Base-by-base conservation (phyloP, 139 green algal genomes). In the Astrephomene gubernaculifera region DNA sequence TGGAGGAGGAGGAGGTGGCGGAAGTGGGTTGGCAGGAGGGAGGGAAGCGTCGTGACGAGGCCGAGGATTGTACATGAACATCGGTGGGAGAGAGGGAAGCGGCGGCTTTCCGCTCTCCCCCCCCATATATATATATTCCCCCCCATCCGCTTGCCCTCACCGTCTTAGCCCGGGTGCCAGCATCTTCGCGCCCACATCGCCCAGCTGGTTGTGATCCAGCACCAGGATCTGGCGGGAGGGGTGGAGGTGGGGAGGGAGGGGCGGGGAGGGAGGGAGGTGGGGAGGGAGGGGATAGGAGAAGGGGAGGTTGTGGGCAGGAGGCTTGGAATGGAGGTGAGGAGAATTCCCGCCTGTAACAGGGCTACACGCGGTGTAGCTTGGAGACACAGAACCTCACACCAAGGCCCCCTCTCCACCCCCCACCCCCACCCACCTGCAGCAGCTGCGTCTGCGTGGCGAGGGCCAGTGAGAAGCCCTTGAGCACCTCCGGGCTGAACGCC, bases 171-270 rank as follows among this genome's bases (percentile, higher is more conserved):
- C 84, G 1, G 87, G 22, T 4, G 76, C 79, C 45, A 92, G 75
- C 6, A 79, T 64, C 31, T 61, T 52, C 0, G 64, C 65, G 33
- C 89, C 89, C 39, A 71, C 2, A 38, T 92, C 81, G 0, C 89
- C 89, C 52, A 92, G 64, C 31, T 89, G 71, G 63, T 92, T 92
- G 81, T 92, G 89, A 63, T 92, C 89, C 31, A 92, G 76, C 1
- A 84, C 74, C 35, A 92, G 73, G 2, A 89, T 35, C 83, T 88
- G 57, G 19, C 24, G 8, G 19, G 21, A 81, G 8, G 49, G 49
- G 49, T 57, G 49, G 12, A 17, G 12, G 49, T 57, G 49, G 49
- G 49, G n/a, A 17, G 57, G 6, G 63, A 31, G 57, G 57, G 57
- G 19, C 19, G 22, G 17, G 57, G 19, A 54, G n/a, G n/a, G 35